Base-by-base conservation (phyloP, 495 filamentous ascomycete species). In the Bryoglossum gracile region DNA sequence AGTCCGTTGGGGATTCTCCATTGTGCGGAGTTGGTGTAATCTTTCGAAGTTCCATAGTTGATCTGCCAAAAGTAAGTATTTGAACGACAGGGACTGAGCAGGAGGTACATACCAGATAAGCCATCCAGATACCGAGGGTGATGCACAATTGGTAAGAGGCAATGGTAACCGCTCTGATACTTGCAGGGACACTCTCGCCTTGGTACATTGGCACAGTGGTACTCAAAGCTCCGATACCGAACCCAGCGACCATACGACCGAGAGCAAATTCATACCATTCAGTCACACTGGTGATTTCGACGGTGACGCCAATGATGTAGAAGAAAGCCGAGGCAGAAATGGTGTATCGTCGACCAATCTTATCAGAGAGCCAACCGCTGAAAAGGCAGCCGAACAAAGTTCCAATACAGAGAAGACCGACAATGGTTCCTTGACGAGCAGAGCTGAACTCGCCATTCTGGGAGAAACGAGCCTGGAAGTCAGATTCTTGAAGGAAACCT, bases 1-100 rank as follows among this genome's bases (percentile, higher is more conserved):
- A 94, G 70, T 24, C 84, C 87, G 75, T 84, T 90, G 50, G 86
- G 80, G 49, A 94, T 86, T 45, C 84, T 73, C 84, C 87, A 94
- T 24, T 55, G 49, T 24, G 73, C 76, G 32, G 78, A 77, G 44
- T 58, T 67, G 34, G 2, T 3, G 39, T 26, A 47, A 1, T 25
- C n/a, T 6, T 66, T 66, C 21, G 76, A 56, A 19, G 87, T 89
- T 30, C 85, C 87, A 62, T 72, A 92, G 66, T 92, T 89, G 73
- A 91, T 74, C 65, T 58, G n/a, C 8, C 66, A 32, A 48, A 73
- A 75, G 6, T 50, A 66, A 70, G 23, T 25, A 53, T 36, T 41
- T 65, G 62, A 58, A 30, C 13, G 23, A 10, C 44, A 4, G 38
- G 16, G 9, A 16, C 21, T 13, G 8, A 2, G 24, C 21, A 32